These are phyloP conservation scores for Carex pumila DNA, from an alignment of 176 grass and related monocot species.

Conservation along the genomic window DNA sequence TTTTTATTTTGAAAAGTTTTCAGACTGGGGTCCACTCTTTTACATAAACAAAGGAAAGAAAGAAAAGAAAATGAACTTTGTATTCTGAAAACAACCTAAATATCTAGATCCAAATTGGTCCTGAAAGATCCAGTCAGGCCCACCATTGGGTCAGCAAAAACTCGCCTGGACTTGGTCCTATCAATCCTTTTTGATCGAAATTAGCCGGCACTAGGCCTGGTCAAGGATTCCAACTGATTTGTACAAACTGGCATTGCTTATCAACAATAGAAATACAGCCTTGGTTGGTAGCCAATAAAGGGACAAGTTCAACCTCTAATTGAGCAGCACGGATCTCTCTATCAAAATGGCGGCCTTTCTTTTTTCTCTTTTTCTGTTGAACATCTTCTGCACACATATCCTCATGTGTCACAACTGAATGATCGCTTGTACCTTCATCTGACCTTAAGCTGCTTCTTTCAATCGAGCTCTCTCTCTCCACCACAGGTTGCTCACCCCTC, in stretches of 20 bases:
- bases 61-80: background rate
- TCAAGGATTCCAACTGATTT: background rate
- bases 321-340: constrained; percentile 70
- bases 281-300: background rate
- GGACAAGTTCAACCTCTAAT: constrained; percentile 45
- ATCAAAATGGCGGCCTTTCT: constrained; percentile 92
- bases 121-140: background rate
- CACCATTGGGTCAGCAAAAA: background rate
- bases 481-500: background rate
- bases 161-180: background rate
- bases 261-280: background rate
- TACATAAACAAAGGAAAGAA: background rate
- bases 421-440: constrained; percentile 10
- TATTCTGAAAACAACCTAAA: background rate
- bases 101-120: background rate
- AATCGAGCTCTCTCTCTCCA: background rate
- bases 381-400: constrained; percentile 15
- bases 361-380: constrained; percentile 42
- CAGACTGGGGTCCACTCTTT: background rate
- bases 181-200: background rate
- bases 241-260: background rate
- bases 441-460: constrained; percentile 16
- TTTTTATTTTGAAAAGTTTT: background rate
- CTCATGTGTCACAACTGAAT: constrained; percentile 35
- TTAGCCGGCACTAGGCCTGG: background rate